Conservation (phyloP, 768 basidiomycete genomes). For the Atractiella rhizophila region DNA sequence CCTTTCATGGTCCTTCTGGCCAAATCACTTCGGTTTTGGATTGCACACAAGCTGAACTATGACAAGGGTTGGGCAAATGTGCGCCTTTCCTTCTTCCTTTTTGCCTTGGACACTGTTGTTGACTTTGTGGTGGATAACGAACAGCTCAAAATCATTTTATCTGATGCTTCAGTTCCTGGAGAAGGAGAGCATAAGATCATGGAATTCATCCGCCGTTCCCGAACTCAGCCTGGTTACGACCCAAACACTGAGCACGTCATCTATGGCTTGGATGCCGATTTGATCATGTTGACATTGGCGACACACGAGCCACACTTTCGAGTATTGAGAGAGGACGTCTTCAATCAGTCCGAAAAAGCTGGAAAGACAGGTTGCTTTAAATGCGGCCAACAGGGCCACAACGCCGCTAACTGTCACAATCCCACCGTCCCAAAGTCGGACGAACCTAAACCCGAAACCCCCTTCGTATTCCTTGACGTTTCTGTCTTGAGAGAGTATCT, state of each 20-base stretch:
- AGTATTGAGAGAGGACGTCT: conserved; percentile 93
- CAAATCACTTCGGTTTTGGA: conserved; percentile 75
- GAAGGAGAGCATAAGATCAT: conserved; percentile 99
- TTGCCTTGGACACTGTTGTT: background rate
- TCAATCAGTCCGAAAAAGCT: conserved; percentile 37
- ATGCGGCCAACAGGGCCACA: conserved; percentile 86
- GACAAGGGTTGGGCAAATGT: conserved; percentile 92
- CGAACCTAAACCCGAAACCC: conserved; percentile 42
- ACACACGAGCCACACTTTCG: conserved; percentile 97
- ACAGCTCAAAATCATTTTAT: conserved; percentile 83
- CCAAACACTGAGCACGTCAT: conserved; percentile 91
- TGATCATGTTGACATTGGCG: conserved; percentile 93
- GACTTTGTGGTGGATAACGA: background rate
- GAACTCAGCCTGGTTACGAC: conserved; percentile 65
- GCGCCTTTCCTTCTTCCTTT: conserved; percentile 15
- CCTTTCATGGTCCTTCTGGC: conserved; percentile 94
- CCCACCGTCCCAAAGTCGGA: conserved; percentile 26
- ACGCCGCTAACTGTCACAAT: conserved; percentile 79
- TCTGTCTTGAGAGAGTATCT: conserved; percentile 87
- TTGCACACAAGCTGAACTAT: conserved; percentile 73
- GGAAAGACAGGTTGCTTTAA: conserved; percentile 50
- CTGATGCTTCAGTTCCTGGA: conserved; percentile 87
- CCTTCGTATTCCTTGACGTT: conserved; percentile 98
- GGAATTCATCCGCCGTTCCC: conserved; percentile 84
- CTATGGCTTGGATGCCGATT: conserved; percentile 93